phyloP scores from a whole-genome alignment of 129 eudicot species.

The Centella asiatica region DNA sequence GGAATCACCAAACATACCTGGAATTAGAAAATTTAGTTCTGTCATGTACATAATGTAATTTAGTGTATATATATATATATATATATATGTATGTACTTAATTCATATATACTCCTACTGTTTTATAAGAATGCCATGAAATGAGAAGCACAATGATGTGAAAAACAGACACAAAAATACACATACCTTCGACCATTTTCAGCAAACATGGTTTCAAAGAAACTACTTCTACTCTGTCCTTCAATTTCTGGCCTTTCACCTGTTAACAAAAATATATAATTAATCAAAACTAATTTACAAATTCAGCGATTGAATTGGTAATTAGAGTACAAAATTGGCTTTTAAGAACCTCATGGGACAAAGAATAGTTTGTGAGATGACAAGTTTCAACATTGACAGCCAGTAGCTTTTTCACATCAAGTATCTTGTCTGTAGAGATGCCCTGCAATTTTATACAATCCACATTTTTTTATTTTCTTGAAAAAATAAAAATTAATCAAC shows the following conservation, averaged over 20 bases:
- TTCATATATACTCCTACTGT: no score
- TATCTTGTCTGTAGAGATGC: conserved; percentile 86
- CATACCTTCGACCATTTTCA: conserved; percentile 96
- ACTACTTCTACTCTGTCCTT: conserved; percentile 71
- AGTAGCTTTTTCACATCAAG: conserved; percentile 82
- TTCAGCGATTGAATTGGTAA: not conserved
- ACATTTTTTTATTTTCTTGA: not conserved
- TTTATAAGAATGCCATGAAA: not conserved
- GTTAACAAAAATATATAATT: conserved; percentile 10
- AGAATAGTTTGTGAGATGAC: conserved; percentile 85
- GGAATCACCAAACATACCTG: conserved; percentile 5
- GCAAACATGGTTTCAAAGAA: conserved; percentile 76
- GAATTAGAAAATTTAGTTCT: not conserved
- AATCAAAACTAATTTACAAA: not conserved
- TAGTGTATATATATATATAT: conserved; percentile 1
- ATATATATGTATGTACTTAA: not conserved
- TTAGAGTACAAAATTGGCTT: not conserved
- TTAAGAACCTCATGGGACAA: conserved; percentile 73
- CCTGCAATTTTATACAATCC: conserved; percentile 43
- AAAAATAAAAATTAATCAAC: not conserved
- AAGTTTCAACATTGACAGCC: conserved; percentile 78
- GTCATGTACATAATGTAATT: not conserved
- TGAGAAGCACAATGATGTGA: not conserved
- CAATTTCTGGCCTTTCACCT: conserved; percentile 72
- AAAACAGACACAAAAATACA: not conserved